Evolutionary conservation across 148 eudicot genomes (phyloP).

Genomic region (Rhododendron molle): DNA sequence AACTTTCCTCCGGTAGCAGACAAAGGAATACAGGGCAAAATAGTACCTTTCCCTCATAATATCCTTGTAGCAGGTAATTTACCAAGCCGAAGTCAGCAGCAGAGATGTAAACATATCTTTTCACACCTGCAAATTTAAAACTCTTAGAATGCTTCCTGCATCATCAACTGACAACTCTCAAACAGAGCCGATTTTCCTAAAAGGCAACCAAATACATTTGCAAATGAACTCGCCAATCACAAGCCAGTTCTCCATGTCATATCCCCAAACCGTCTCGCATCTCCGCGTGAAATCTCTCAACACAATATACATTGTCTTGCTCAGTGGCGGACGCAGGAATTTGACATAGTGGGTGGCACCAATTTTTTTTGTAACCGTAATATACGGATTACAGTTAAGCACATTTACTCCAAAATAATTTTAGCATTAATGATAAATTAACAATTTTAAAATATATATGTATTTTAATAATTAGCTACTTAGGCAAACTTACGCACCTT

Average conservation of each 20-base stretch:
- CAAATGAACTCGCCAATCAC: background rate
- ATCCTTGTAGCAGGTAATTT: slow-evolving; percentile 60
- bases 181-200: background rate
- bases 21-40: background rate
- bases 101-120: slow-evolving; percentile 62
- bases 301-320: no score
- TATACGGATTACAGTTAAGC: no score
- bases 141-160: background rate
- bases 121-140: slow-evolving; percentile 38
- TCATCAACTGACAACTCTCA: background rate
- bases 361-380: no score
- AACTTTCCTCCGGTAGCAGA: background rate
- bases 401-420: no score
- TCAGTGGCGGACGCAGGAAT: no score
- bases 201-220: background rate
- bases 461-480: no score
- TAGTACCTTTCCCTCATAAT: slow-evolving; percentile 68
- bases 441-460: no score
- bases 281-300: no score
- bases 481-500: no score
- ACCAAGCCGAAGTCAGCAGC: slow-evolving; percentile 71
- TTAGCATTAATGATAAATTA: no score
- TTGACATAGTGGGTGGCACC: no score
- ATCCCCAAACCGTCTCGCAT: no score
- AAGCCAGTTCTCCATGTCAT: background rate